Conservation (phyloP, 1,284 basidiomycete species). For the Leccinum fuscescens region DNA sequence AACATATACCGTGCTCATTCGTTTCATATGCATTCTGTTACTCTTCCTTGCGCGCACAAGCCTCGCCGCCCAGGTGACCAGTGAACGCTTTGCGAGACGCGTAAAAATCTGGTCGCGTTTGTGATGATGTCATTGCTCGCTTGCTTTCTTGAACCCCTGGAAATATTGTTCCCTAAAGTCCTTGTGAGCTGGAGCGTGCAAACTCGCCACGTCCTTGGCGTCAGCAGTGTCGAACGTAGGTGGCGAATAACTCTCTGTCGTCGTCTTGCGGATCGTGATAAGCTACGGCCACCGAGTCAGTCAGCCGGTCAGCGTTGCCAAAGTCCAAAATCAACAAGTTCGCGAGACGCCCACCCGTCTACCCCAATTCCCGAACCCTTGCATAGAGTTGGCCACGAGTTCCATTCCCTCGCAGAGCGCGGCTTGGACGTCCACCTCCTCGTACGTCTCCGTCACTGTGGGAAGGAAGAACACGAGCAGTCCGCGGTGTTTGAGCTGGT, state of each 20-base stretch:
- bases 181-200: slow-evolving; percentile 68
- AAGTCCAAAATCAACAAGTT: neutral
- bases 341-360: slow-evolving; percentile 62
- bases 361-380: slow-evolving; percentile 96
- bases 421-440: slow-evolving; percentile 76
- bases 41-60: neutral
- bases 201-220: slow-evolving; percentile 18
- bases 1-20: slow-evolving; percentile 7
- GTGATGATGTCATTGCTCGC: slow-evolving; percentile 2
- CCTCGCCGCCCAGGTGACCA: no score
- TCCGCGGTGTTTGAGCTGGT: slow-evolving; percentile 83
- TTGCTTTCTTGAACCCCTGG: slow-evolving; percentile 60
- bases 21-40: neutral
- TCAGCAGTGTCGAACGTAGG: slow-evolving; percentile 46
- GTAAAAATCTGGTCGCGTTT: neutral
- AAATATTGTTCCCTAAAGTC: slow-evolving; percentile 83
- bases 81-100: neutral
- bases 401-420: slow-evolving; percentile 85
- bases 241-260: slow-evolving; percentile 44
- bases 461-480: slow-evolving; percentile 95
- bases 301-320: neutral
- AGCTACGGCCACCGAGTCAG: slow-evolving; percentile 48
- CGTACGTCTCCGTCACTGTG: slow-evolving; percentile 88
- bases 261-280: slow-evolving; percentile 83
- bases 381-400: slow-evolving; percentile 84